These are phyloP conservation scores for Nematodospora anomalae DNA, from an alignment of 1,139 yeast species.

Conservation along the genomic window DNA sequence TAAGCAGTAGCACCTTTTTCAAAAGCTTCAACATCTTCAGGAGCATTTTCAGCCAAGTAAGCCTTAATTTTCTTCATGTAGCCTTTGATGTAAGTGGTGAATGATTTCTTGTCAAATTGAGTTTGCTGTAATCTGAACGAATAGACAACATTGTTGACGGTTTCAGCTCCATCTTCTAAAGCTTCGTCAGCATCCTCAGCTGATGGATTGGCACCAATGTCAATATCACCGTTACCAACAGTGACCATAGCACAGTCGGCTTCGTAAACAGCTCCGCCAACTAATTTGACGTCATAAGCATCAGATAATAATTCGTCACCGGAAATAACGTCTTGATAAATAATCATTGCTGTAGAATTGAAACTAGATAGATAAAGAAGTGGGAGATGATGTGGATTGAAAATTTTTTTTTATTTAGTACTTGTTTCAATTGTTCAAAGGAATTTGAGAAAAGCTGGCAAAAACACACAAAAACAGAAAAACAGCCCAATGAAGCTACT, in stretches of 20 bases:
- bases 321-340: constrained; percentile 73
- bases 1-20: constrained; percentile 96
- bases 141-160: constrained; percentile 97
- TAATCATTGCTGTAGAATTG: constrained; percentile 33
- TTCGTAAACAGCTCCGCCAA: constrained; percentile 91
- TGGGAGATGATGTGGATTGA: background rate
- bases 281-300: constrained; percentile 86
- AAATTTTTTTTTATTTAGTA: too few species aligned
- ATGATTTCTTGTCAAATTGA: constrained; percentile 95
- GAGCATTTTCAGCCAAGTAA: constrained; percentile 81
- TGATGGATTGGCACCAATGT: constrained; percentile 99
- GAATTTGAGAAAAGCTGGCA: too few species aligned
- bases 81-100: constrained; percentile 92
- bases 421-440: too few species aligned
- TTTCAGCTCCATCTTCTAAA: constrained; percentile 78
- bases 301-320: constrained; percentile 97
- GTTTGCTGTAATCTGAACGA: constrained; percentile 98
- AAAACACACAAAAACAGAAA: too few species aligned
- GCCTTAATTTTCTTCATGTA: constrained; percentile 97
- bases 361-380: background rate
- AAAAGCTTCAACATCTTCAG: constrained; percentile 81
- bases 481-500: too few species aligned
- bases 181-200: constrained; percentile 90
- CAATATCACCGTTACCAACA: constrained; percentile 82
- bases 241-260: constrained; percentile 93